Evolutionary conservation across 805 yeast genomes (phyloP), one percentile per base, ranked within the genome.

Genomic region (Komagataella populi): DNA sequence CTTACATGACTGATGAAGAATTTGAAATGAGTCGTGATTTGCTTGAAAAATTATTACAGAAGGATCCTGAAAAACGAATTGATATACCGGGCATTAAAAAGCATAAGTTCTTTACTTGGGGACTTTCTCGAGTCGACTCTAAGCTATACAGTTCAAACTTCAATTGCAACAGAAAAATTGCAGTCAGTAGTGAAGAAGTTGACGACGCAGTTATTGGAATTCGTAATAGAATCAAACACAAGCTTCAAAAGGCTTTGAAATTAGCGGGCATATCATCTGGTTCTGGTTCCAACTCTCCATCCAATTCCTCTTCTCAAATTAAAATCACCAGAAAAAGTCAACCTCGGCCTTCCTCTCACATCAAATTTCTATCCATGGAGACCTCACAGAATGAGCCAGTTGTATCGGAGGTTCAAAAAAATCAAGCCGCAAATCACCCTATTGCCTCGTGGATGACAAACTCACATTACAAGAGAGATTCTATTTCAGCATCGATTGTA

Each of bases 131-230:
- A 52, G 54, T 55, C 1, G 63, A 65, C 45, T 54, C 65, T 12
- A 55, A 54, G 45, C 59, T 62, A 47, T 66, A 65, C 51, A 55
- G 56, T 3, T 48, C 61, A 2, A 61, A 61, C 49, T 64, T 66
- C 66, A 55, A 56, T 23, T 59, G 53, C 17, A 59, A 58, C 8
- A 65, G 60, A 68, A 77, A 71, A 58, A 80, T 83, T 49, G 75
- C 76, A 44, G 82, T 84, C 6, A 72, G 83, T 2, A 75, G 72
- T 48, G 83, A 81, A 52, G 96, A 88, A 54, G 74, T 86, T 6
- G 77, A 81, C 55, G 77, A 80, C 54, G 96, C 96, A 1, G 88
- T 88, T 3, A 75, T 82, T 43, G 96, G 96, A n/a, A 74, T 88
- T 49, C 90, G 89, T 6, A 75, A 79, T 49, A 72, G 82, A 51